Percentiles rank a stretch among this genome's conserved stretches.
Conservation (phyloP, 176 grass and related monocot species). For the Rhynchospora pubera region DNA sequence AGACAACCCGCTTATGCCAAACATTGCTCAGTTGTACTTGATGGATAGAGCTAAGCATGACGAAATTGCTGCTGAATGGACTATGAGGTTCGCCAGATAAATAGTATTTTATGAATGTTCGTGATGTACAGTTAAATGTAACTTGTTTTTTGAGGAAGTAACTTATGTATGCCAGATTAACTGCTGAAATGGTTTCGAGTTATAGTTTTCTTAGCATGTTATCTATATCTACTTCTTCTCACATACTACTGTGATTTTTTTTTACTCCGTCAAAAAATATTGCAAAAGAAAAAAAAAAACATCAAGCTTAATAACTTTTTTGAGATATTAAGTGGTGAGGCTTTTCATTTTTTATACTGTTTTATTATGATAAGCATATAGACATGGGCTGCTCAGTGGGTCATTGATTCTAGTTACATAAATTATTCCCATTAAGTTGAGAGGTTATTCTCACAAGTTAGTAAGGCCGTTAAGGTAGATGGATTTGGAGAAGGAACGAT, state of each 20-base stretch:
- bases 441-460: background rate
- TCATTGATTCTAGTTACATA: background rate
- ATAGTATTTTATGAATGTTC: background rate
- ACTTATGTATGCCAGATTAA: background rate
- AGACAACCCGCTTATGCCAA: constrained; percentile 46
- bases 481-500: background rate
- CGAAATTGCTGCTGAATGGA: constrained; percentile 86
- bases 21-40: constrained; percentile 58
- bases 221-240: background rate
- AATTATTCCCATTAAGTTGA: background rate
- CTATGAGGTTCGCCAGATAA: constrained; percentile 81
- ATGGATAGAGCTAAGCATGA: constrained; percentile 64
- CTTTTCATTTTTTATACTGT: background rate
- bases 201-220: background rate
- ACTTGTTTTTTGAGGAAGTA: background rate
- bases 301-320: background rate
- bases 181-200: background rate
- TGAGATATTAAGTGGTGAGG: background rate
- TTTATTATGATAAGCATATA: background rate
- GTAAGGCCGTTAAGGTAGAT: background rate
- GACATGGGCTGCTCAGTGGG: background rate
- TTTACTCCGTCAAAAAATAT: background rate
- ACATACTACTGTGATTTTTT: background rate
- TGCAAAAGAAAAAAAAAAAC: background rate
- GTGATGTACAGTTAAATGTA: background rate